A percentile compares a stretch with the other conserved stretches of the same genome.
Conservation (phyloP, 2,329 filamentous ascomycete genomes). For the Claviceps africana region DNA sequence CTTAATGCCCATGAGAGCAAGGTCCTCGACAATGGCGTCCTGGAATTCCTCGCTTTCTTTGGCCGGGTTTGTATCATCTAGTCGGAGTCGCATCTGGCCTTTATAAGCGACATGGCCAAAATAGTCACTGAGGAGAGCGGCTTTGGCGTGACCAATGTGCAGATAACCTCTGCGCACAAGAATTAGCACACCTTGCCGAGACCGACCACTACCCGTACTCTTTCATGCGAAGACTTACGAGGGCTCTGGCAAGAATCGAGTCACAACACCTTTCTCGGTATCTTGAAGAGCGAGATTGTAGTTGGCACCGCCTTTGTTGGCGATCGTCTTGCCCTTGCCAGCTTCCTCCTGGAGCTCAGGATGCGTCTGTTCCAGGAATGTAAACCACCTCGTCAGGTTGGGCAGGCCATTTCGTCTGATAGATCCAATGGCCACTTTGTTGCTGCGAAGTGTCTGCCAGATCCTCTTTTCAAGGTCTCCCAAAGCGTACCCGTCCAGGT, state of each 20-base stretch:
- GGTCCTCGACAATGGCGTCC: conserved; percentile 83
- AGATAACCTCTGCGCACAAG: conserved; percentile 53
- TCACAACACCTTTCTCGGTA: conserved; percentile 78
- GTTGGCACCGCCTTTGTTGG: conserved; percentile 66
- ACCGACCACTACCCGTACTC: not conserved
- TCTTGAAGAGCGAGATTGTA: conserved; percentile 82
- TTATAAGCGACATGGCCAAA: conserved; percentile 90
- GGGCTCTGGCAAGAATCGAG: conserved; percentile 85
- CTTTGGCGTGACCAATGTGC: conserved; percentile 92
- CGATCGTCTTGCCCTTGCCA: conserved; percentile 54
- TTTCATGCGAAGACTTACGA: conserved; percentile 40
- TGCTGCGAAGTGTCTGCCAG: conserved; percentile 71
- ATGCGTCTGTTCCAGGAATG: conserved; percentile 67
- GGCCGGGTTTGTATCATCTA: conserved; percentile 93
- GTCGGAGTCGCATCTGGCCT: conserved; percentile 78
- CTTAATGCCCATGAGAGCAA: conserved; percentile 81
- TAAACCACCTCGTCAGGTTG: conserved; percentile 78
- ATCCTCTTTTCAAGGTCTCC: conserved; percentile 66
- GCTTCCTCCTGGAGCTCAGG: conserved; percentile 60
- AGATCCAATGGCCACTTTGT: conserved; percentile 69
- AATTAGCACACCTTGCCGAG: conserved; percentile 4
- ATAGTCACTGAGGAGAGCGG: conserved; percentile 86
- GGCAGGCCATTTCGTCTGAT: conserved; percentile 63
- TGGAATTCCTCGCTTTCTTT: conserved; percentile 97
- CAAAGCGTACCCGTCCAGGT: conserved; percentile 68